Evolutionary conservation across 2,329 filamentous ascomycete species (phyloP).

Genomic region (Pestalotiopsis sp.): DNA sequence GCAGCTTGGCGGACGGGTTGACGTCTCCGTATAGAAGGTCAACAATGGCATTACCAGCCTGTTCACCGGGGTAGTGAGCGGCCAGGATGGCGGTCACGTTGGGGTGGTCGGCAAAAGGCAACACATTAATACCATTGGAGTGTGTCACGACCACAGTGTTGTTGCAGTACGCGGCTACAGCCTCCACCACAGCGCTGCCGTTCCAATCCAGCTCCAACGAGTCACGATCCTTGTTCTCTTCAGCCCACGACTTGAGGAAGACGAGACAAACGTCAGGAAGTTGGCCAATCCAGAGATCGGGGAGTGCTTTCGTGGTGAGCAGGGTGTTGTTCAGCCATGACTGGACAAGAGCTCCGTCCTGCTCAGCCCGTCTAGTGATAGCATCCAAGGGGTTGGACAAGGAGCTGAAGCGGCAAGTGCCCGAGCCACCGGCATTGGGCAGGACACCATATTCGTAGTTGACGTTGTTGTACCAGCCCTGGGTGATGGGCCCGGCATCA

Average conservation of each 20-base stretch:
- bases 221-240: slow-evolving; percentile 62
- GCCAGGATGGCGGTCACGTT: slow-evolving; percentile 67
- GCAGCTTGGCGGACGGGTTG: slow-evolving; percentile 62
- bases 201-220: slow-evolving; percentile 61
- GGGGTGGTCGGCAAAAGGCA: slow-evolving; percentile 56
- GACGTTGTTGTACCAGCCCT: slow-evolving; percentile 67
- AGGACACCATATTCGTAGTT: slow-evolving; percentile 63
- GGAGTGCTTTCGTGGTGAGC: slow-evolving; percentile 37
- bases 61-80: slow-evolving; percentile 62
- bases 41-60: slow-evolving; percentile 63
- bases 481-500: slow-evolving; percentile 66
- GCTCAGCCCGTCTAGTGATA: slow-evolving; percentile 49
- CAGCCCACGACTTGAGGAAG: slow-evolving; percentile 66
- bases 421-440: slow-evolving; percentile 62
- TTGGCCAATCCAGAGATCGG: slow-evolving; percentile 47
- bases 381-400: slow-evolving; percentile 58
- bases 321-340: slow-evolving; percentile 45
- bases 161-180: slow-evolving; percentile 42
- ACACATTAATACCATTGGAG: slow-evolving; percentile 59
- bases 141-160: slow-evolving; percentile 62
- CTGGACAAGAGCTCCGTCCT: slow-evolving; percentile 46
- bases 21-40: slow-evolving; percentile 64
- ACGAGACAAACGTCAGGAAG: slow-evolving; percentile 70
- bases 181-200: slow-evolving; percentile 61
- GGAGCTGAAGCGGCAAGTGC: slow-evolving; percentile 55